These are phyloP conservation scores for Rhizopogon vesiculosus DNA, from an alignment of 768 basidiomycete species.

Conservation along the genomic window DNA sequence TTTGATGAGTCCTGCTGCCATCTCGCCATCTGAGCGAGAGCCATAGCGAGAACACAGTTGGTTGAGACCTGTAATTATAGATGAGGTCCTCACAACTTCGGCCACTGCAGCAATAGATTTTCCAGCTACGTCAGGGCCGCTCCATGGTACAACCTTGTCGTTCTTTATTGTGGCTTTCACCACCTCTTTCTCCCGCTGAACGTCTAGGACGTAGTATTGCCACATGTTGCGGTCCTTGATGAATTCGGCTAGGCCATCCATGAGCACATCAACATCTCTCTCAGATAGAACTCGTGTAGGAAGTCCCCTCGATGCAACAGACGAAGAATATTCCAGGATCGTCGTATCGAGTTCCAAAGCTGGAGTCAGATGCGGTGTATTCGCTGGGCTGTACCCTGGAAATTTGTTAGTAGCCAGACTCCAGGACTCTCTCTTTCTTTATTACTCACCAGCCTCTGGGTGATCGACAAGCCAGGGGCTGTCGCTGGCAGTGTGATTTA, in stretches of 20 bases:
- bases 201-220: conserved; percentile 93
- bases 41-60: conserved; percentile 64
- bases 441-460: conserved; percentile 82
- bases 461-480: conserved; percentile 89
- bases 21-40: conserved; percentile 52
- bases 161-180: conserved; percentile 33
- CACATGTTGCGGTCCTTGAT: conserved; percentile 72
- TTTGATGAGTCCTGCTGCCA: conserved; percentile 72
- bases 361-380: conserved; percentile 89
- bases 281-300: conserved; percentile 65
- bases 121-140: conserved; percentile 50
- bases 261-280: conserved; percentile 64
- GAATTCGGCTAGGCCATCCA: conserved; percentile 54
- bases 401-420: conserved; percentile 4
- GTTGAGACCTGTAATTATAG: conserved; percentile 55
- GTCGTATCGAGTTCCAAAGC: conserved; percentile 90
- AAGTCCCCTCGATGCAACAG: conserved; percentile 60
- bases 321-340: conserved; percentile 73
- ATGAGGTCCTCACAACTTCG: conserved; percentile 47
- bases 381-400: conserved; percentile 82
- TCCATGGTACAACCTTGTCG: conserved; percentile 49
- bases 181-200: conserved; percentile 53
- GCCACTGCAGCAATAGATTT: conserved; percentile 66
- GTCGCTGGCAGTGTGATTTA: conserved; percentile 97
- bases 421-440: neutral